Evolutionary conservation across 768 basidiomycete species (phyloP).

Genomic region (Psilocybe tampanensis): DNA sequence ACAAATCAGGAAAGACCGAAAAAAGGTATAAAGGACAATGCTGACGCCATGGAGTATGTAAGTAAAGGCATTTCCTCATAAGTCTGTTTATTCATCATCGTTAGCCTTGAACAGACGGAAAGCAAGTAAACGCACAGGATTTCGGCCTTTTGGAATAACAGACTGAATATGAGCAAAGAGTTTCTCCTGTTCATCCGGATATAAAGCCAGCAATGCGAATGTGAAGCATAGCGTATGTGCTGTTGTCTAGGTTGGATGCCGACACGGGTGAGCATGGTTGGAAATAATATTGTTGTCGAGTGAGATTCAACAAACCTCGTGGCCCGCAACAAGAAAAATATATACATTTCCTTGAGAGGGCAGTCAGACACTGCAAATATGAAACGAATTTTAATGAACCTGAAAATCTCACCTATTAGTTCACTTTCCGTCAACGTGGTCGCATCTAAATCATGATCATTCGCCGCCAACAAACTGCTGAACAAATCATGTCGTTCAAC

Average conservation of each 20-base stretch:
- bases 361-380: not conserved
- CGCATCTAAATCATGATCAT: slow-evolving; percentile 37
- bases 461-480: slow-evolving; percentile 52
- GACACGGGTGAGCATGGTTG: slow-evolving; percentile 34
- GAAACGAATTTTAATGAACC: too few relatives aligned
- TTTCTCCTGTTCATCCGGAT: slow-evolving; percentile 47
- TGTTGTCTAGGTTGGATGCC: slow-evolving; percentile 31
- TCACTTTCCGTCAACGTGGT: slow-evolving; percentile 45
- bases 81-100: slow-evolving; percentile 23
- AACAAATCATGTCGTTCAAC: slow-evolving; percentile 53
- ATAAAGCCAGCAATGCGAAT: slow-evolving; percentile 43
- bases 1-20: not conserved
- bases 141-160: slow-evolving; percentile 31
- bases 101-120: not conserved
- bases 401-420: slow-evolving; percentile 33
- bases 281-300: slow-evolving; percentile 29
- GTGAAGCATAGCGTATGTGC: slow-evolving; percentile 41
- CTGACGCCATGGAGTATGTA: slow-evolving; percentile 41
- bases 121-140: slow-evolving; percentile 28
- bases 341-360: slow-evolving; percentile 43
- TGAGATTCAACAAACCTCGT: slow-evolving; percentile 49
- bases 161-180: slow-evolving; percentile 39
- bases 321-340: slow-evolving; percentile 60
- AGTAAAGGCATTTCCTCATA: slow-evolving; percentile 44
- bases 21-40: not conserved